Percentiles rank a stretch among this genome's conserved stretches.
Conservation (phyloP, 2,329 filamentous ascomycete genomes). For the Trichoderma sp. region DNA sequence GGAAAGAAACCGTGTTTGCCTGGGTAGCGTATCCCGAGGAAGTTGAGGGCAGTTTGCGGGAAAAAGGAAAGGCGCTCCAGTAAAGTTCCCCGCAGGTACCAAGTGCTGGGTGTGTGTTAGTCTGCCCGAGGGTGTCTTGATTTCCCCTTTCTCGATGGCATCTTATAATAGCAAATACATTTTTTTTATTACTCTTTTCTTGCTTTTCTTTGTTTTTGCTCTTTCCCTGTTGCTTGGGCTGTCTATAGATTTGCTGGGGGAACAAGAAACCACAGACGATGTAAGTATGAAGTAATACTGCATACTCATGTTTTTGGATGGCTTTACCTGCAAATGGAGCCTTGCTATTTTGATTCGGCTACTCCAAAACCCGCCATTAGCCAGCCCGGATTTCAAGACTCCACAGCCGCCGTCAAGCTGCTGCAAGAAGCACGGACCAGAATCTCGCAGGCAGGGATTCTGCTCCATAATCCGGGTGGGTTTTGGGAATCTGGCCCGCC, state of each 20-base stretch:
- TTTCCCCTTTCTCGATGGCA: not conserved
- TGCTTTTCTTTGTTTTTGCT: not conserved
- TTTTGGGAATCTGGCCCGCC: not conserved
- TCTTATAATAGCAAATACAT: not conserved
- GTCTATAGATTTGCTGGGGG: not conserved
- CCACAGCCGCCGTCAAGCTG: constrained; percentile 9
- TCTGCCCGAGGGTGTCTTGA: not conserved
- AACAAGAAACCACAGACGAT: not conserved
- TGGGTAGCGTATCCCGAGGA: not conserved
- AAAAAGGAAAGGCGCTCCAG: constrained; percentile 3
- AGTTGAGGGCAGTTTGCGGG: not conserved
- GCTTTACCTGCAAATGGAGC: not conserved
- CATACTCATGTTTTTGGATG: not conserved
- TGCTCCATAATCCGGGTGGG: not conserved
- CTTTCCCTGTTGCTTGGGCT: not conserved
- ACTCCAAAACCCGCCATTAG: not conserved
- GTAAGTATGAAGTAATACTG: not conserved
- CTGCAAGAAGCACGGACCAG: constrained; percentile 19
- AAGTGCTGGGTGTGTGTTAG: not conserved
- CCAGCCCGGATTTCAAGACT: not conserved
- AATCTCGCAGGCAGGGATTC: not conserved
- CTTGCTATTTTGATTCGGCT: not conserved
- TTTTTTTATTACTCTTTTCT: not conserved
- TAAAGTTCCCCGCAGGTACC: not conserved
- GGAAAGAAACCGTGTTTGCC: not conserved